phyloP scores from a whole-genome alignment of 2,329 filamentous ascomycete species.

The Trichophyton rubrum region DNA sequence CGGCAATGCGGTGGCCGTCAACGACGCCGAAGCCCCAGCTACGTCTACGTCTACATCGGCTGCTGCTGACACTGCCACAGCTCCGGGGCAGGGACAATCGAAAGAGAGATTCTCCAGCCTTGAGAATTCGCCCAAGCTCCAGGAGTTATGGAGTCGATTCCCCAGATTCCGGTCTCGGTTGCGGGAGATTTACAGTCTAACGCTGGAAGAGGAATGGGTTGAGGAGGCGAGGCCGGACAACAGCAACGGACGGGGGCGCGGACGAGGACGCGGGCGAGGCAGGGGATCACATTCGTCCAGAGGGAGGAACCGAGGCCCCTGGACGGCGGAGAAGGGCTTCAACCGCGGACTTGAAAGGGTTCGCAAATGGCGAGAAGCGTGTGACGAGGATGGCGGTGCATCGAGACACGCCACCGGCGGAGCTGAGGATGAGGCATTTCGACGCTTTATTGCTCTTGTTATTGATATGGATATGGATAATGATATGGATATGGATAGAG shows the following conservation, averaged over 20 bases:
- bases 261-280: conserved; percentile 15
- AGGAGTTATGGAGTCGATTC: conserved; percentile 26
- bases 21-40: too few species aligned
- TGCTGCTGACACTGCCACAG: neutral
- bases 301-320: conserved; percentile 21
- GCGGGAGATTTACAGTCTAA: conserved; percentile 31
- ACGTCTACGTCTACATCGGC: neutral
- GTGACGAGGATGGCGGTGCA: conserved; percentile 22
- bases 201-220: conserved; percentile 31
- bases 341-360: conserved; percentile 31
- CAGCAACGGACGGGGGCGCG: conserved; percentile 16
- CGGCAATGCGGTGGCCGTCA: neutral
- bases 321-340: conserved; percentile 33
- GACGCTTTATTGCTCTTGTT: conserved; percentile 27
- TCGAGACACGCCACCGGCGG: conserved; percentile 17
- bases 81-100: neutral
- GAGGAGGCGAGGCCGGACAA: conserved; percentile 20
- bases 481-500: too few species aligned
- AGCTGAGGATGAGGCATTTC: conserved; percentile 24
- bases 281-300: conserved; percentile 17
- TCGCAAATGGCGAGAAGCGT: conserved; percentile 25
- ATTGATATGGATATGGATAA: conserved; percentile 9
- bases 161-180: conserved; percentile 30
- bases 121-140: conserved; percentile 23
- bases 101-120: conserved; percentile 9